Evolutionary conservation across 1,284 basidiomycete genomes (phyloP), one percentile per base, ranked within the genome.

Genomic region (Rhodotorula mucilaginosa): DNA sequence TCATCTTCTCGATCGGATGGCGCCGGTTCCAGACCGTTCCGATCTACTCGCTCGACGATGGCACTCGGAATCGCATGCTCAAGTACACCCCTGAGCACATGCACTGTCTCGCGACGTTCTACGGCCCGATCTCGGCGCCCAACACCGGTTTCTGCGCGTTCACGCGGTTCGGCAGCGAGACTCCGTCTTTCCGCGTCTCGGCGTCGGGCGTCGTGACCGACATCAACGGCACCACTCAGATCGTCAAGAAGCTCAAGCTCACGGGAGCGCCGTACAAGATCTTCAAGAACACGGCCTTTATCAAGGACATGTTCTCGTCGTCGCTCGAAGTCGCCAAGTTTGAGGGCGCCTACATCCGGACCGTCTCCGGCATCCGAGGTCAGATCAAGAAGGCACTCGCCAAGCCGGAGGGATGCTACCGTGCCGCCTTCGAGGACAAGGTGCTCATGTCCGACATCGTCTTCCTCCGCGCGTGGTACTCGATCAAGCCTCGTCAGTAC

Each of bases 1-100:
- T 99, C 73, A 92, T 99, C 77, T 88, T 99, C 82, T 96, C 93
- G 4, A 83, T 98, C 18, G 96, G 96, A 15, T 99, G 96, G 96
- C 84, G 97, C 64, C 86, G 96, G 29, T 99, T 99, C 85, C 96
- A 99, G 82, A 90, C 88, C 0, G 84, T 97, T 39, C 96, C 96
- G 0, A 90, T 98, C 76, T 99, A 98, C 82, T 93, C 93, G 34
- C 84, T 99, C 44, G 97, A 99, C 81, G 96, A 99, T 81, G 93
- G 97, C 79, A 92, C 90, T 5, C 90, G 97, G 44, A 98, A 99
- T 88, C 91, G 97, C 60, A 92, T 98, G 91, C 90, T 99, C 82
- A 99, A 99, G 84, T 99, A 99, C 81, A 98, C 97, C 0, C 96
- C 96, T 0, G 97, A 99, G 82, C 96, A 99, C 80, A 97, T 97